Percentiles rank a stretch among this genome's conserved stretches.
These are phyloP conservation scores for Penicillium flavigenum DNA, from an alignment of 495 filamentous ascomycete genomes.

Conservation along the genomic window DNA sequence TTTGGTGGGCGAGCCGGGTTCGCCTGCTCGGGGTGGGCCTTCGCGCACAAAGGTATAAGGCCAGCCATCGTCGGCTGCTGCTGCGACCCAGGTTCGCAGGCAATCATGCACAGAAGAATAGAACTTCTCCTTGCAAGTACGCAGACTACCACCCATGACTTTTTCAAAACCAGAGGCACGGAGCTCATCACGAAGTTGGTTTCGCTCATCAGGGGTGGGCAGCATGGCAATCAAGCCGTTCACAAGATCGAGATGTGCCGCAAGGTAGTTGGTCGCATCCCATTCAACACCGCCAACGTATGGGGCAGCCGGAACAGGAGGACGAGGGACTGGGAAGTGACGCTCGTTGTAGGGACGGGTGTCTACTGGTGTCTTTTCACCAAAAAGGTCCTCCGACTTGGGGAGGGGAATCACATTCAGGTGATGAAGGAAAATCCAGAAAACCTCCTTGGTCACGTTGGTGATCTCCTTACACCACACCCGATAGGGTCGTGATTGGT, in stretches of 20 bases:
- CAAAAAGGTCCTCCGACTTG: slow-evolving; percentile 32
- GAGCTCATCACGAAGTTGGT: slow-evolving; percentile 72
- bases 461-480: slow-evolving; percentile 91
- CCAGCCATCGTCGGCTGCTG: slow-evolving; percentile 86
- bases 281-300: slow-evolving; percentile 98
- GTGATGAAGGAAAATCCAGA: slow-evolving; percentile 98
- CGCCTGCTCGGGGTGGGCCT: slow-evolving; percentile 53
- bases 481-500: slow-evolving; percentile 80
- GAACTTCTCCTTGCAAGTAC: slow-evolving; percentile 96
- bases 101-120: slow-evolving; percentile 88
- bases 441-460: slow-evolving; percentile 95
- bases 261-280: slow-evolving; percentile 96
- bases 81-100: slow-evolving; percentile 84
- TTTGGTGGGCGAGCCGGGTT: slow-evolving; percentile 43
- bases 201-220: slow-evolving; percentile 69
- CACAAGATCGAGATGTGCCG: slow-evolving; percentile 85
- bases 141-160: slow-evolving; percentile 75
- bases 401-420: slow-evolving; percentile 74
- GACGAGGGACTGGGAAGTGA: slow-evolving; percentile 84
- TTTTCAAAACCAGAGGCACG: slow-evolving; percentile 89
- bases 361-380: slow-evolving; percentile 19
- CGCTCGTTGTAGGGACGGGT: slow-evolving; percentile 38
- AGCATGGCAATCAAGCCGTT: slow-evolving; percentile 89
- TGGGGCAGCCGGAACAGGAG: slow-evolving; percentile 89
- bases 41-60: slow-evolving; percentile 71